phyloP scores from a whole-genome alignment of 768 basidiomycete species.

The Megacollybia marginata region DNA sequence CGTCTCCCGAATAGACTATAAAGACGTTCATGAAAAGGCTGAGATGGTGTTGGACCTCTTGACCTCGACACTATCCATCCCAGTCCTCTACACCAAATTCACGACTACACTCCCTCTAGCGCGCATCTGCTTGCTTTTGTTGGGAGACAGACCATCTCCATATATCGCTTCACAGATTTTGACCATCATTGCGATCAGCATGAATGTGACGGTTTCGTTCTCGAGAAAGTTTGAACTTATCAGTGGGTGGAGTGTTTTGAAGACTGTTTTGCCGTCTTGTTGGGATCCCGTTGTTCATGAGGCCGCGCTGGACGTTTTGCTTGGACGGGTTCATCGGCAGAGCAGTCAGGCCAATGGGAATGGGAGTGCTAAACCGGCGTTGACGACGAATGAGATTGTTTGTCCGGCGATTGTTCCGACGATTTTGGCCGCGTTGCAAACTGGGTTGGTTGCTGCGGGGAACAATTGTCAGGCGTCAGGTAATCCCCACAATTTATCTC shows the following conservation, averaged over 20 bases:
- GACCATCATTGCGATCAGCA: conserved; percentile 47
- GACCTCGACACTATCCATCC: conserved; percentile 51
- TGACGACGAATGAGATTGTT: conserved; percentile 26
- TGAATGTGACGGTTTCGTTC: conserved; percentile 54
- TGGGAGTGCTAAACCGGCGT: conserved; percentile 6
- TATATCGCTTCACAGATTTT: conserved; percentile 54
- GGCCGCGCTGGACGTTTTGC: conserved; percentile 61
- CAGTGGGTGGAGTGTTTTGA: conserved; percentile 76
- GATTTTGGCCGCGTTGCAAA: conserved; percentile 62
- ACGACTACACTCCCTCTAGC: conserved; percentile 67
- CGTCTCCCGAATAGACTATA: conserved; percentile 48
- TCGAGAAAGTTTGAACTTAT: conserved; percentile 77
- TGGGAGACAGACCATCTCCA: conserved; percentile 68
- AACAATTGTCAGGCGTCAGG: conserved; percentile 26
- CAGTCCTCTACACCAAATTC: conserved; percentile 61
- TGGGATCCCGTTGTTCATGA: conserved; percentile 69
- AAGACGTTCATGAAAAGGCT: conserved; percentile 47
- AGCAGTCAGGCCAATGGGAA: conserved; percentile 14
- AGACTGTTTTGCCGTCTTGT: conserved; percentile 52
- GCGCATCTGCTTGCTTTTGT: conserved; percentile 70
- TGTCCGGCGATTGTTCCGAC: conserved; percentile 70
- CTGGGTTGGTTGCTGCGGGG: conserved; percentile 38
- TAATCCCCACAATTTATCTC: conserved; percentile 1
- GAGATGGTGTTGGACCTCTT: conserved; percentile 63
- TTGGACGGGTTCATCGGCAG: conserved; percentile 35